Conservation (phyloP, 2,329 filamentous ascomycete genomes). For the Diplodia scrobiculata region DNA sequence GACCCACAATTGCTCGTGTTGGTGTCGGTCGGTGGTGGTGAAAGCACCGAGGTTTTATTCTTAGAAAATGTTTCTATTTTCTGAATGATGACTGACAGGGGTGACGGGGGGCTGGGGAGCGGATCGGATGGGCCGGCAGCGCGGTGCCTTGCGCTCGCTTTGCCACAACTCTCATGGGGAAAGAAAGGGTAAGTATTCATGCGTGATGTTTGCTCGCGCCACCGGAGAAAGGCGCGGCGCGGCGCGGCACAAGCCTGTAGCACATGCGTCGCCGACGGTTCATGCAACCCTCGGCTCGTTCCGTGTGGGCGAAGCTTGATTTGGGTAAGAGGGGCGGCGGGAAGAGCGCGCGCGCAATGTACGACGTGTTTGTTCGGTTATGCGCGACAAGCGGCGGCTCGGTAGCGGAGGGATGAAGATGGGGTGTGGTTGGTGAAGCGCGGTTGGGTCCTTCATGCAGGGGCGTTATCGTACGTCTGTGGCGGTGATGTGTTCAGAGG, state of each 20-base stretch:
- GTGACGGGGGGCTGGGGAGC: neutral
- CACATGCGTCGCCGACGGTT: neutral
- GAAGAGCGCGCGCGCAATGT: neutral
- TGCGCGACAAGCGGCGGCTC: neutral
- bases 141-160: neutral
- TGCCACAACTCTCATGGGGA: neutral
- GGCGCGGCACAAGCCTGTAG: neutral
- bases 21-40: neutral
- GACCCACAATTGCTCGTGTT: neutral
- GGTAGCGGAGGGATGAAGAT: slow-evolving; percentile 1
- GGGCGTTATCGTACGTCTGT: slow-evolving; percentile 27
- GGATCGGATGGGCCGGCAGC: neutral
- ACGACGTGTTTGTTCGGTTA: neutral
- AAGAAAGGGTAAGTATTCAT: neutral
- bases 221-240: neutral
- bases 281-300: slow-evolving; percentile 9
- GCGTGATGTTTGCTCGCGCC: neutral
- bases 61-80: neutral
- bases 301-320: slow-evolving; percentile 2
- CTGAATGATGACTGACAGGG: neutral
- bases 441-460: neutral
- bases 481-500: slow-evolving; percentile 3
- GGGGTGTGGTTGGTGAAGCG: neutral
- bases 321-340: neutral
- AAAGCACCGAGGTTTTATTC: neutral